Conservation (phyloP, 257 asterid genomes). For the Solanum chilense region DNA sequence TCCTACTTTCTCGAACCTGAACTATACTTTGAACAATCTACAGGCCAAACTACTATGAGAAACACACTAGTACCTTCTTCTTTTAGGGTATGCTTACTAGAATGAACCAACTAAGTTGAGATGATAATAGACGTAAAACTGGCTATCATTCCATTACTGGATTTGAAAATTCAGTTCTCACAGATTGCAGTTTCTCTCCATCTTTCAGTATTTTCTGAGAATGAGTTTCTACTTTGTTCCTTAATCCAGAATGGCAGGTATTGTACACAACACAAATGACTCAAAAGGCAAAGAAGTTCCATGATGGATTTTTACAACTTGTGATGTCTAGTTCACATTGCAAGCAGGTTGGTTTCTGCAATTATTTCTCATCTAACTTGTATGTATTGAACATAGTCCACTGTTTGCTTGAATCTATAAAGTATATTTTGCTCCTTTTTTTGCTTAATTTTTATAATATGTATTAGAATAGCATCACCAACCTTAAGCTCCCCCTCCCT, state of each 20-base stretch:
- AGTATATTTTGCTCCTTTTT: not conserved
- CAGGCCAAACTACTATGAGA: not conserved
- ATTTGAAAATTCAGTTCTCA: not conserved
- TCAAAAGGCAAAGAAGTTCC: slow-evolving; percentile 78
- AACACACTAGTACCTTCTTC: not conserved
- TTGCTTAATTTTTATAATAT: not conserved
- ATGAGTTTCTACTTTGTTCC: not conserved
- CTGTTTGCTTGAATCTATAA: not conserved
- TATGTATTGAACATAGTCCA: not conserved
- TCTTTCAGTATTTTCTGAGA: not conserved
- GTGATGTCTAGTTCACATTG: slow-evolving; percentile 55
- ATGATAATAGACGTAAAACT: not conserved
- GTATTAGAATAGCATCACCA: not conserved
- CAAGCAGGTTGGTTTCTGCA: slow-evolving; percentile 52
- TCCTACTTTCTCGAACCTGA: not conserved
- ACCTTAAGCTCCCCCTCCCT: not conserved
- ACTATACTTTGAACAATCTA: not conserved
- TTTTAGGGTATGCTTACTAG: not conserved
- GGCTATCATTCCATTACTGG: not conserved
- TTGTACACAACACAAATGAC: slow-evolving; percentile 76
- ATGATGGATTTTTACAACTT: slow-evolving; percentile 70
- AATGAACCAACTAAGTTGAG: not conserved
- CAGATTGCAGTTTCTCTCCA: not conserved
- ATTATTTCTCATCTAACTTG: not conserved
- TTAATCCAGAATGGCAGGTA: slow-evolving; percentile 69